phyloP scores from a whole-genome alignment of 2,329 filamentous ascomycete species.

The Xylariaceae sp. region DNA sequence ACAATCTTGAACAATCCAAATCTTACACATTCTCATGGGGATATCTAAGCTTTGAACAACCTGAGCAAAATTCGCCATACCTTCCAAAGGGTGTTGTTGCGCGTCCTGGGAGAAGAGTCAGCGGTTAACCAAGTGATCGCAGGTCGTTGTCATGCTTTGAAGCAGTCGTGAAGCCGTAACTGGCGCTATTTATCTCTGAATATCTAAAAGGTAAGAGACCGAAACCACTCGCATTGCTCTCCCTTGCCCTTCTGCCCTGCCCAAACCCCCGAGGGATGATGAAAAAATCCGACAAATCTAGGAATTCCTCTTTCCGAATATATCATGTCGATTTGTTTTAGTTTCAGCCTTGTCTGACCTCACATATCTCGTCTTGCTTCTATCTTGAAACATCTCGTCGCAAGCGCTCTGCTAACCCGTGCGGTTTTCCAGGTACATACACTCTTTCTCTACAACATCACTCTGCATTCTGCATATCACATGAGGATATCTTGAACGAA shows the following conservation, averaged over 20 bases:
- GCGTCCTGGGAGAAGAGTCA: background rate
- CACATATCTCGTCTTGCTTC: conserved; percentile 17
- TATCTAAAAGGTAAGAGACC: conserved; percentile 16
- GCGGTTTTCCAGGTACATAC: conserved; percentile 39
- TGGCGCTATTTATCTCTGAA: background rate
- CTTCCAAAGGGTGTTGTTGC: background rate
- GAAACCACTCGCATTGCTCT: background rate
- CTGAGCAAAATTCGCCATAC: conserved; percentile 43
- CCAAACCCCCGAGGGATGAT: conserved; percentile 44
- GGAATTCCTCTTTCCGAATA: conserved; percentile 67
- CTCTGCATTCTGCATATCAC: conserved; percentile 18
- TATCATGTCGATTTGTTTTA: conserved; percentile 59
- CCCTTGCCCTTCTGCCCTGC: background rate
- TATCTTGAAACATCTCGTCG: conserved; percentile 15
- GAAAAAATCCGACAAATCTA: conserved; percentile 52
- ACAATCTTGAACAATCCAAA: conserved; percentile 55
- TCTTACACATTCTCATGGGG: conserved; percentile 56
- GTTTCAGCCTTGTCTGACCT: conserved; percentile 67
- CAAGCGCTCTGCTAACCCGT: conserved; percentile 14
- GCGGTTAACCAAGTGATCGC: conserved; percentile 15
- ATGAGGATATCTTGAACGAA: conserved; percentile 65
- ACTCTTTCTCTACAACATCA: conserved; percentile 17
- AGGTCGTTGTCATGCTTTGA: background rate
- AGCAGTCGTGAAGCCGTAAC: background rate
- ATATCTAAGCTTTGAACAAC: conserved; percentile 46